Evolutionary conservation across 176 grass and related monocot genomes (phyloP), one percentile per base, ranked within the genome.

Genomic region (Zoysia pacifica): DNA sequence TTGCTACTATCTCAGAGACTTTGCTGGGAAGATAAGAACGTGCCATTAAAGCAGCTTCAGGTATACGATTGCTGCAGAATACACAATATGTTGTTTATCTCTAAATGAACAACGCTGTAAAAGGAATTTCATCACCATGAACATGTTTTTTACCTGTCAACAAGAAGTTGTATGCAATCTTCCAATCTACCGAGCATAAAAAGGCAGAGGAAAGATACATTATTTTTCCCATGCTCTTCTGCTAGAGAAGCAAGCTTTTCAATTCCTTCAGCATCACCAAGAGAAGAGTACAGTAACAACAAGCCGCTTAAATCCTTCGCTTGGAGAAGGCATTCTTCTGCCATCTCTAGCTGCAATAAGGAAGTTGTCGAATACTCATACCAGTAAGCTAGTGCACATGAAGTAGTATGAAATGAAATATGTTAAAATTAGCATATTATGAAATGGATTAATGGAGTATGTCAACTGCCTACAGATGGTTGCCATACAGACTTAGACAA

Each of bases 1-100:
- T 70, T 76, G 78, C 86, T 65, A 94, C 81, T 70, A 95, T 98
- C 79, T 98, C 90, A 50, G 96, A 83, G 65, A 98, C 96, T 87
- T 94, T 98, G 86, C 96, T 94, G 61, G 96, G 96, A 77, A 98
- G 83, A 82, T 98, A 98, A 68, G 96, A 98, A 62, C 96, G 86
- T 44, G 96, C 84, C 96, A 98, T 94, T 66, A 98, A 86, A 73
- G 95, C 95, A 83, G 95, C 87, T 93, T 98, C 95, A 53, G 95
- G 95, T 78, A 98, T 93, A 70, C 96, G 96, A 65, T 94, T 93
- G 82, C 96, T 98, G 92, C 12, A 73, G 70, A 70, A 81, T 67
- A 89, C 67, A 75, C 10, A 84, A 76, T 37, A 56, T 50, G 59
- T 6, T 49, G 37, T 84, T 81, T 65, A 77, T 70, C 18, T 55